These are phyloP conservation scores for Ogataea nitratoaversa DNA, from an alignment of 805 yeast species.

Conservation along the genomic window DNA sequence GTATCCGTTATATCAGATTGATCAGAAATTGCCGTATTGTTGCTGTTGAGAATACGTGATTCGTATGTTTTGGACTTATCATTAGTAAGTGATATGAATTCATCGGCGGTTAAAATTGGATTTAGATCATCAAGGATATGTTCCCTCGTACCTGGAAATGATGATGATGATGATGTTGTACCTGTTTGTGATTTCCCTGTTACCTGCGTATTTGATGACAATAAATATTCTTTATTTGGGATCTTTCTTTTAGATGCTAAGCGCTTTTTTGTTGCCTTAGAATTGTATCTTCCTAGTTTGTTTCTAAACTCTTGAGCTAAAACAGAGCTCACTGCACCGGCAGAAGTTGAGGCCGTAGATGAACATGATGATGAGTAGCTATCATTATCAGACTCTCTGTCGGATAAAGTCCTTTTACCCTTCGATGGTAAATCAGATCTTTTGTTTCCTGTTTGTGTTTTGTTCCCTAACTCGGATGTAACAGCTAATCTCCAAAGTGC, in stretches of 20 bases:
- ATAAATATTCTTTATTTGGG: too few relatives aligned
- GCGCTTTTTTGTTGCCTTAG: slow-evolving; percentile 2
- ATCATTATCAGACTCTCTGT: slow-evolving; percentile 6
- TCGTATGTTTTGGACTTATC: slow-evolving; percentile 24
- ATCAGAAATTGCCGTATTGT: slow-evolving; percentile 14
- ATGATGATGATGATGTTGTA: not conserved
- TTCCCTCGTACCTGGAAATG: not conserved
- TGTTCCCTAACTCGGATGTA: too few relatives aligned
- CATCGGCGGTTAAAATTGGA: slow-evolving; percentile 29
- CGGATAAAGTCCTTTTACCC: slow-evolving; percentile 1
- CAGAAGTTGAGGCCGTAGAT: not conserved
- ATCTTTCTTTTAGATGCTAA: not conserved
- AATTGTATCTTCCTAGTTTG: slow-evolving; percentile 2
- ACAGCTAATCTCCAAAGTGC: slow-evolving; percentile 28
- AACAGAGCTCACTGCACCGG: not conserved
- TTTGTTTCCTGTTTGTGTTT: too few relatives aligned
- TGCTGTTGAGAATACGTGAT: slow-evolving; percentile 21
- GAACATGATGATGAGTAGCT: slow-evolving; percentile 13
- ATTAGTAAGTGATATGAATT: slow-evolving; percentile 29
- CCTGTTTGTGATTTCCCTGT: too few relatives aligned
- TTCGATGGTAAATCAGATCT: not conserved
- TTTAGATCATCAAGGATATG: slow-evolving; percentile 28
- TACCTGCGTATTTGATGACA: too few relatives aligned
- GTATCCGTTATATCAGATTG: slow-evolving; percentile 18
- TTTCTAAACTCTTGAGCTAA: not conserved